Evolutionary conservation across 1,284 basidiomycete genomes (phyloP), one percentile per base, ranked within the genome.

Genomic region (Chalciporus piperatoides): DNA sequence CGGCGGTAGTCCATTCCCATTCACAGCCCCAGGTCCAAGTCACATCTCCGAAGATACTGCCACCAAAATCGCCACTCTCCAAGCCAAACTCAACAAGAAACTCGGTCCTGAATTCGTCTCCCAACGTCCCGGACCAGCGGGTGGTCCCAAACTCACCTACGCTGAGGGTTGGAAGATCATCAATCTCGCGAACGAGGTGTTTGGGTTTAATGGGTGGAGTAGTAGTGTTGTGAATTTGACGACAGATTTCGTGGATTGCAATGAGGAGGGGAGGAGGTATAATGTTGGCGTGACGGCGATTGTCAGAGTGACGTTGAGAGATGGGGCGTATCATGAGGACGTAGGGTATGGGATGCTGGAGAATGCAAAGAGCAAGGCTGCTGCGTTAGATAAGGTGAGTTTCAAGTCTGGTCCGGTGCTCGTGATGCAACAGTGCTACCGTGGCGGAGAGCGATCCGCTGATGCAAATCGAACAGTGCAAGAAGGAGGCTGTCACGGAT

Each of bases 191-290:
- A 99, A 99, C 67, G 95, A 99, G 60, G 90, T 99, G 32, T 99
- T 99, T 72, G 96, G 96, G 1, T 97, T 94, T 74, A 95, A 98
- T 56, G 97, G 97, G 9, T 99, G 96, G 96, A 92, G 87, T 46
- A 92, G 93, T 2, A 90, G 74, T 48, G 79, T 98, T 43, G 80
- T 90, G 48, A 87, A 71, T 44, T 70, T 97, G 37, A 84, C 84
- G 14, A 89, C 88, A 2, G 86, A 88, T 62, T 88, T 80, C 56
- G 64, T 83, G 51, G 92, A 96, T 61, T 80, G 71, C 55, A 82
- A 75, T 54, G 81, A 86, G 54, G 82, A 91, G 53, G 76, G 80
- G 9, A 75, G 72, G 49, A 73, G 85, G 54, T 90, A 76, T 62
- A 87, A 75, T 46, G 80, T 92, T 36, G 92, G 92, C 0, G 85